Conservation (phyloP, 2,329 filamentous ascomycete species). For the Mariannaea elegans region DNA sequence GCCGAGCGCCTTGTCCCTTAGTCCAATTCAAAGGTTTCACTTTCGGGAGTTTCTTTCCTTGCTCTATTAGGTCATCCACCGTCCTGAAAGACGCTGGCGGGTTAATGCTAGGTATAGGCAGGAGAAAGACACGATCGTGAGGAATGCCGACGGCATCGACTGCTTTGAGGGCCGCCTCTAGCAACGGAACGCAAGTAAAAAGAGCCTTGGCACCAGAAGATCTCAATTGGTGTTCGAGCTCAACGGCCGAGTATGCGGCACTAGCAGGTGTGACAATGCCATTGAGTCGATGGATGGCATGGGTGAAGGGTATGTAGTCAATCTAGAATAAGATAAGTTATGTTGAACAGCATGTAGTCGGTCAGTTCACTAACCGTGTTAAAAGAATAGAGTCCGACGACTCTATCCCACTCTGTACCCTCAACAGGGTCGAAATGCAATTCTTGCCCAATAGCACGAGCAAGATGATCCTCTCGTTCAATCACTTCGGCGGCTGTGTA, state of each 20-base stretch:
- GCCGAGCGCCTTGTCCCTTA: slow-evolving; percentile 71
- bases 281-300: slow-evolving; percentile 77
- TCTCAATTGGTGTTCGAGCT: slow-evolving; percentile 76
- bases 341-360: slow-evolving; percentile 31
- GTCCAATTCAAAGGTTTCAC: slow-evolving; percentile 65
- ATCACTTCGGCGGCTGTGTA: slow-evolving; percentile 71
- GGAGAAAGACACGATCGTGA: slow-evolving; percentile 70
- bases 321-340: slow-evolving; percentile 56
- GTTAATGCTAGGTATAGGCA: slow-evolving; percentile 66
- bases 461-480: slow-evolving; percentile 71
- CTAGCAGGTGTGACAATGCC: slow-evolving; percentile 79
- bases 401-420: slow-evolving; percentile 83
- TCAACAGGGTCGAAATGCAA: slow-evolving; percentile 74
- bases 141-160: slow-evolving; percentile 70
- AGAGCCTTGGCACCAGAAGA: slow-evolving; percentile 74
- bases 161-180: slow-evolving; percentile 70
- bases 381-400: slow-evolving; percentile 77
- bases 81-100: slow-evolving; percentile 64
- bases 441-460: slow-evolving; percentile 75
- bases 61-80: slow-evolving; percentile 69
- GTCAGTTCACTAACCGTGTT: slow-evolving; percentile 70
- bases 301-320: slow-evolving; percentile 79
- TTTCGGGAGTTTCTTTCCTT: slow-evolving; percentile 62
- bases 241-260: slow-evolving; percentile 73
- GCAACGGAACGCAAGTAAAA: slow-evolving; percentile 76